Conservation (phyloP, 139 green algal species). For the Zygnema cylindricum region DNA sequence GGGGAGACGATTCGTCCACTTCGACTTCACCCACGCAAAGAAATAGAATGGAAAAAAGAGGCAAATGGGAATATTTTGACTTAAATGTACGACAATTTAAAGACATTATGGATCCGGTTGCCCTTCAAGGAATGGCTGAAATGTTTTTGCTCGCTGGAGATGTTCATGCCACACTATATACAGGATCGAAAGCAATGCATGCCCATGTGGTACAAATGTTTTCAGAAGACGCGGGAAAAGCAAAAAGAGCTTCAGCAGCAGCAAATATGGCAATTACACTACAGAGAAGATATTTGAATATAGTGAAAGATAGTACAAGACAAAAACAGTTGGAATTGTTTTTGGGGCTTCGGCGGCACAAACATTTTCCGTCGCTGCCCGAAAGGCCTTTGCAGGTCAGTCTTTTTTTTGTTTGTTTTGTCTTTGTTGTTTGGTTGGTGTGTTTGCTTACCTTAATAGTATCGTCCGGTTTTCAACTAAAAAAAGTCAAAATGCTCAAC, state of each 20-base stretch:
- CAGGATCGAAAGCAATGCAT: constrained; percentile 70
- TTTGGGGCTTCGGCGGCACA: constrained; percentile 71
- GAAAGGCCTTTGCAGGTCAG: constrained; percentile 30
- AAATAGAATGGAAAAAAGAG: background rate
- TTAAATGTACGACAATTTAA: constrained; percentile 65
- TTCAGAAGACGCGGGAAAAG: constrained; percentile 37
- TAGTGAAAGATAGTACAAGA: constrained; percentile 60
- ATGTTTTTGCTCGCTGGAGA: constrained; percentile 90
- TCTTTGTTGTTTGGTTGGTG: too few species aligned
- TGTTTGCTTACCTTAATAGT: background rate
- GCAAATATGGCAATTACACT: constrained; percentile 75
- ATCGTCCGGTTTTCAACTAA: background rate
- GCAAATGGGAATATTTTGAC: constrained; percentile 34
- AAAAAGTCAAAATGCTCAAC: too few species aligned
- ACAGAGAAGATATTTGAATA: constrained; percentile 80
- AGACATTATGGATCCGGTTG: constrained; percentile 55
- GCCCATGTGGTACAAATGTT: constrained; percentile 65
- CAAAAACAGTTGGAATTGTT: constrained; percentile 79
- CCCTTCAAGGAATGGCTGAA: constrained; percentile 74
- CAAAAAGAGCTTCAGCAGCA: background rate
- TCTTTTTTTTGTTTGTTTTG: too few species aligned
- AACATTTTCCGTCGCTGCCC: constrained; percentile 44
- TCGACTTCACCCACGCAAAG: too few species aligned
- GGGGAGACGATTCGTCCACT: background rate
- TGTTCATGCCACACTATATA: constrained; percentile 94